These are phyloP conservation scores for Polytrichum formosum DNA, from an alignment of 225 moss, liverwort and hornwort species.

Conservation along the genomic window DNA sequence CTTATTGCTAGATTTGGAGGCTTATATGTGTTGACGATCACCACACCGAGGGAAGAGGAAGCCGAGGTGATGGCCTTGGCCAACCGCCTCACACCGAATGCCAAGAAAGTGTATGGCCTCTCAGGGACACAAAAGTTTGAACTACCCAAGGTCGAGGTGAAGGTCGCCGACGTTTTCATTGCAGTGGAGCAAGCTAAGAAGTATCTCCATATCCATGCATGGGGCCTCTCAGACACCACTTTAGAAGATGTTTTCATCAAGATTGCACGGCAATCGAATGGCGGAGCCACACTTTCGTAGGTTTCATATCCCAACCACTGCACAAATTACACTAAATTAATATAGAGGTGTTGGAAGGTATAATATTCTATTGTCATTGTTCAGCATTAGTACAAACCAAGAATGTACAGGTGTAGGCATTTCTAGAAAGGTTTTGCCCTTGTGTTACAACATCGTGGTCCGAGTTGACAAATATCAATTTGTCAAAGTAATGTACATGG, in stretches of 20 bases:
- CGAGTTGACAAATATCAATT: too few species aligned
- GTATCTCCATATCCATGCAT: slow-evolving; percentile 64
- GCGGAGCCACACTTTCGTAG: slow-evolving; percentile 4
- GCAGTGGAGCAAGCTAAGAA: slow-evolving; percentile 61
- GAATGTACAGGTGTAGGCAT: too few species aligned
- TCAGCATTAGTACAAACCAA: too few species aligned
- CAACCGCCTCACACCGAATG: slow-evolving; percentile 25
- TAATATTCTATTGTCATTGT: too few species aligned
- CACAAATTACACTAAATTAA: too few species aligned
- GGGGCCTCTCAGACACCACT: slow-evolving; percentile 86
- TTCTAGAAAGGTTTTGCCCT: too few species aligned
- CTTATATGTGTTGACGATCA: slow-evolving; percentile 46
- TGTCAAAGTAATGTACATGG: too few species aligned
- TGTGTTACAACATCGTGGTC: too few species aligned
- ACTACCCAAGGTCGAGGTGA: slow-evolving; percentile 41
- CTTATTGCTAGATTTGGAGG: slow-evolving; percentile 59
- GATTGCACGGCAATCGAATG: slow-evolving; percentile 63
- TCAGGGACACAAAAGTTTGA: slow-evolving; percentile 63
- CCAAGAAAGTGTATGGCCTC: slow-evolving; percentile 48
- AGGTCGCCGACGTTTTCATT: slow-evolving; percentile 36
- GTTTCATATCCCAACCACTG: not conserved
- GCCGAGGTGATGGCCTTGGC: slow-evolving; percentile 26
- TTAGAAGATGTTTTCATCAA: slow-evolving; percentile 91
- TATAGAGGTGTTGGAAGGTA: too few species aligned
- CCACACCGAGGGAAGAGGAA: slow-evolving; percentile 43